Base-by-base conservation (phyloP, 306 rosid species). In the Mucuna pruriens region DNA sequence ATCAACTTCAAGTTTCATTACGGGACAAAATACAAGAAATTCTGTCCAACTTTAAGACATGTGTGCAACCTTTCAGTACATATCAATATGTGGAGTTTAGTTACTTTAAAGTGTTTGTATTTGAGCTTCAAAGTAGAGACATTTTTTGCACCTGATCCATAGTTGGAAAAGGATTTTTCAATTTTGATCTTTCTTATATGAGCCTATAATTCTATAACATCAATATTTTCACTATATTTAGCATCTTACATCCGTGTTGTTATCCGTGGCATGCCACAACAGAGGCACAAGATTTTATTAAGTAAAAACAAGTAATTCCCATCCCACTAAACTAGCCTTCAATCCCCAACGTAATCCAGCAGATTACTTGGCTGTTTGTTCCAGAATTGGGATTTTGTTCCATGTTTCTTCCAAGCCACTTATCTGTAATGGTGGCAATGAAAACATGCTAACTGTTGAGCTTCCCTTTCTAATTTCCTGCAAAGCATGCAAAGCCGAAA, bases 401-500 rank as follows among this genome's bases (percentile, higher is more conserved):
- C 89, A 90, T 64, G 84, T 81, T 63, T 88, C 92, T 52, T 85
- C 94, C 39, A 89, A 20, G 1, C 86, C 94, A 77, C 74, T 86
- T 2, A 76, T 54, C 82, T 93, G 87, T 84, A 94, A 73, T 0
- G 98, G 98, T 44, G 98, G 98, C 90, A 94, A 88, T 1, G 98
- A 94, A 61, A 94, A 91, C 55, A 71, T 81, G 44, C 93, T 86
- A 12, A 91, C 95, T 0, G 98, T 94, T 4, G 97, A 94, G 88
- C 98, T 94, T 81, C 89, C 86, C 11, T 93, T 94, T 79, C 98
- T 75, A 68, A 94, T 94, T 84, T 91, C 92, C 90, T 91, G 86
- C 87, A 94, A 54, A 84, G 84, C 91, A 66, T 88, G 88, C 80
- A 94, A 77, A 1, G 98, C 98, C 4, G 94, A 80, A 19, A 94